Conservation (phyloP, 1,284 basidiomycete genomes). For the Clitocybe nebularis region DNA sequence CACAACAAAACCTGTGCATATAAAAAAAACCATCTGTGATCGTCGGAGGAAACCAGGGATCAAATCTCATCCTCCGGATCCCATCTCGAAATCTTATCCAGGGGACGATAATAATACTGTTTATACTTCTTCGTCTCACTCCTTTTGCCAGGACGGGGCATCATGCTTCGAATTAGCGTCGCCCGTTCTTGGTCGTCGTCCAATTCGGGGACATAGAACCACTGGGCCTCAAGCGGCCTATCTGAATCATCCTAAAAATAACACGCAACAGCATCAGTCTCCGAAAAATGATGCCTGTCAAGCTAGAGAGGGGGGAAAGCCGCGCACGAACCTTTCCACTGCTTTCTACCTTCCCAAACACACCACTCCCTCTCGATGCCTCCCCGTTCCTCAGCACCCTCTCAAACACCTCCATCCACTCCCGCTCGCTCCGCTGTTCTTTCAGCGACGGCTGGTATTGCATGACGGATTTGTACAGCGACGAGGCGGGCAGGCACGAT, state of each 20-base stretch:
- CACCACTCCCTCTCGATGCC: constrained; percentile 41
- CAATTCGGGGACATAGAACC: constrained; percentile 72
- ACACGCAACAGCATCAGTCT: constrained; percentile 2
- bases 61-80: constrained; percentile 55
- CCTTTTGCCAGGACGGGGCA: constrained; percentile 69
- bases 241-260: constrained; percentile 43
- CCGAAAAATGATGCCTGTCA: constrained; percentile 7
- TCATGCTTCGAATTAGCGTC: constrained; percentile 58
- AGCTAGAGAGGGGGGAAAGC: not conserved
- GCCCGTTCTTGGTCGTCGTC: constrained; percentile 70
- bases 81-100: constrained; percentile 61
- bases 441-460: constrained; percentile 50
- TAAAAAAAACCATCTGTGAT: no score
- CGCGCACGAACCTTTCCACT: constrained; percentile 45
- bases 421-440: constrained; percentile 35
- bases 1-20: no score
- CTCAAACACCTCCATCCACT: constrained; percentile 48
- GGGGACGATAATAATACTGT: constrained; percentile 74
- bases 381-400: constrained; percentile 49
- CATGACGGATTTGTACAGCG: constrained; percentile 49
- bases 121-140: constrained; percentile 76
- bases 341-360: constrained; percentile 70
- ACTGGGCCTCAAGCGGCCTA: constrained; percentile 56
- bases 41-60: no score
- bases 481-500: constrained; percentile 55